Conservation (phyloP, 1,139 yeast species). For the Saccharomyces hybrid region DNA sequence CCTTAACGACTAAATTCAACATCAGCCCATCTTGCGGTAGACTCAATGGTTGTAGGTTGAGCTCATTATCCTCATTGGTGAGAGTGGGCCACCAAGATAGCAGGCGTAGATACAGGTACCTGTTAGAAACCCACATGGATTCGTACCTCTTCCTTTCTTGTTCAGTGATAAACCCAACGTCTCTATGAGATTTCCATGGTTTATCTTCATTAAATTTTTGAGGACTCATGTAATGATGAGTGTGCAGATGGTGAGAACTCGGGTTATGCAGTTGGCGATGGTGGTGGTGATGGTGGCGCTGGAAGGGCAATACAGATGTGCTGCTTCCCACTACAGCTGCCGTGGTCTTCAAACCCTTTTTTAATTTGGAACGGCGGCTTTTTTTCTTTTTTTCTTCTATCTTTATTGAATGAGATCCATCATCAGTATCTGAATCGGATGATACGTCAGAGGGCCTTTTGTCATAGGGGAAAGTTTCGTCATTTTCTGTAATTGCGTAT, state of each 20-base stretch:
- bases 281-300: constrained; percentile 9
- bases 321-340: constrained; percentile 11
- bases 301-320: constrained; percentile 3
- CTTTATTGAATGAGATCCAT: constrained; percentile 2
- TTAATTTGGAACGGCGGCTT: constrained; percentile 10
- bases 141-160: constrained; percentile 82
- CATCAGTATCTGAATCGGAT: background rate
- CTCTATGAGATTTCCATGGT: constrained; percentile 89
- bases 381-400: constrained; percentile 10
- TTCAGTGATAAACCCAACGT: constrained; percentile 52
- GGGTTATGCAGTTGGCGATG: constrained; percentile 8
- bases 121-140: constrained; percentile 88
- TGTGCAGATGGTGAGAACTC: background rate
- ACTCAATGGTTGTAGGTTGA: constrained; percentile 1
- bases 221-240: constrained; percentile 4
- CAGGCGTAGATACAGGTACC: constrained; percentile 52
- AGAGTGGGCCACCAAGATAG: constrained; percentile 30
- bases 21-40: constrained; percentile 38
- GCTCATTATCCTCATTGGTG: constrained; percentile 18
- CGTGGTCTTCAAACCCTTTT: constrained; percentile 13
- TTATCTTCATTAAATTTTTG: constrained; percentile 73
- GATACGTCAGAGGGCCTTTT: background rate
- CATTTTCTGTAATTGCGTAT: constrained; percentile 3
- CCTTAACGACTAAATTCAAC: constrained; percentile 52
- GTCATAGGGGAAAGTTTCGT: background rate